Base-by-base conservation (phyloP, 805 yeast species). In the Pichia cephalocereana region DNA sequence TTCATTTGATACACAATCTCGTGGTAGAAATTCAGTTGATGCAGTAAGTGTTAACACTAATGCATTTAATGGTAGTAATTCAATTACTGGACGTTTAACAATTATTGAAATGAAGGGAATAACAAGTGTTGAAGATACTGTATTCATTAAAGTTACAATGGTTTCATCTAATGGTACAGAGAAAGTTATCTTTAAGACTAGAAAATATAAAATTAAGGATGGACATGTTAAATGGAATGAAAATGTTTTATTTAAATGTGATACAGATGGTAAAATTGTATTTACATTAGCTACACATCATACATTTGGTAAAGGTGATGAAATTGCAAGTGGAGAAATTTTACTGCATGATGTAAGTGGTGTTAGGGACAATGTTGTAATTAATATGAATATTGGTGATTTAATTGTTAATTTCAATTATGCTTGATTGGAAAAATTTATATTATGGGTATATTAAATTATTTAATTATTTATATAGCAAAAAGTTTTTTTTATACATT, bases 231-330 rank as follows among this genome's bases (percentile, higher is more conserved):
- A 63, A 48, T 82, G 83, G 79, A 73, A 79, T 50, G 96, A 87
- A 59, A 70, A 80, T 19, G 70, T 75, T 51, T 71, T 81, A 6
- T 85, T 90, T 69, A 80, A 76, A 58, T 82, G 91, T 6, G 70
- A 82, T 6, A 65, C 80, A 6, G 82, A 76, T 11, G 81, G 82
- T 4, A 73, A 70, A 47, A 58, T 90, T 40, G 68, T 77, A 3
- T 77, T 91, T 58, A 71, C 72, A 39, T 77, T 86, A 28, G 70
- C 78, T 40, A 79, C 81, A 34, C 84, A 78, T 58, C 93, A 86
- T 61, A 75, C 79, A 3, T 74, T 90, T 56, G 89, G 95, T 38
- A 81, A 83, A 59, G 82, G 78, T 55, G 68, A 70, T 28, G 85
- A 78, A 48, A 47, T 88, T 39, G 95, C 84, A 12, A 71, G 71